Evolutionary conservation across 345 rosid species (phyloP).

Genomic region (Trapa incisa): DNA sequence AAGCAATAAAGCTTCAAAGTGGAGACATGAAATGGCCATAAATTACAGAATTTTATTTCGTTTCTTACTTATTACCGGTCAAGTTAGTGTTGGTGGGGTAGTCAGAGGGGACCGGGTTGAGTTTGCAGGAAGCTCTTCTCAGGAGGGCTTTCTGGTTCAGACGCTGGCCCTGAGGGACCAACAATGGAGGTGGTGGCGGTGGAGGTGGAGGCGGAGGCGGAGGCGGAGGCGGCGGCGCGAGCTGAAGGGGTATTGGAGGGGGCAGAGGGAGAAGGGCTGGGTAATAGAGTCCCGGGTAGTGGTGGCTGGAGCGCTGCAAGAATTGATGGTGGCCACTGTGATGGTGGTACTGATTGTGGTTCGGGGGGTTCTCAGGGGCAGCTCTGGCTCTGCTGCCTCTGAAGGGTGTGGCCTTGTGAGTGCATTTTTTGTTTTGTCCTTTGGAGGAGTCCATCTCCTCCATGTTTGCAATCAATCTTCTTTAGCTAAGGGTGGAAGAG

Average conservation of each 20-base stretch:
- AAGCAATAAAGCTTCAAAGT: neutral
- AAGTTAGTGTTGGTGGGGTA: slow-evolving; percentile 16
- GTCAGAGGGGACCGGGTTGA: slow-evolving; percentile 31
- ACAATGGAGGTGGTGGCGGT: slow-evolving; percentile 28
- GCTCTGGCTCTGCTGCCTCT: slow-evolving; percentile 28
- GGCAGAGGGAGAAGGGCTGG: slow-evolving; percentile 59
- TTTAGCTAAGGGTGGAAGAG: neutral
- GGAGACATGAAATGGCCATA: neutral
- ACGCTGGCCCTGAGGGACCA: slow-evolving; percentile 27
- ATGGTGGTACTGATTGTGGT: slow-evolving; percentile 27
- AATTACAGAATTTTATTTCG: neutral
- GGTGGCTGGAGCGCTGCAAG: slow-evolving; percentile 44
- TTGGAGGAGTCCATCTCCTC: slow-evolving; percentile 48
- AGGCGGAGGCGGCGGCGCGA: slow-evolving; percentile 32
- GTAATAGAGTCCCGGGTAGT: slow-evolving; percentile 20
- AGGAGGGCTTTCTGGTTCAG: slow-evolving; percentile 38
- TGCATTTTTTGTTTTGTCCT: slow-evolving; percentile 31
- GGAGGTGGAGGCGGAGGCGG: slow-evolving; percentile 42
- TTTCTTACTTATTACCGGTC: slow-evolving; percentile 23
- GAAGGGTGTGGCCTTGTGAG: slow-evolving; percentile 26
- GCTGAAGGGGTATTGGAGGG: slow-evolving; percentile 44
- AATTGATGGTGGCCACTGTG: slow-evolving; percentile 27
- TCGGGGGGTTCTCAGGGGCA: slow-evolving; percentile 3
- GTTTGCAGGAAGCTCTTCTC: slow-evolving; percentile 34
- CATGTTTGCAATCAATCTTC: slow-evolving; percentile 21